These are phyloP conservation scores for Flaveria bidentis DNA, from an alignment of 129 eudicot genomes.

Conservation along the genomic window DNA sequence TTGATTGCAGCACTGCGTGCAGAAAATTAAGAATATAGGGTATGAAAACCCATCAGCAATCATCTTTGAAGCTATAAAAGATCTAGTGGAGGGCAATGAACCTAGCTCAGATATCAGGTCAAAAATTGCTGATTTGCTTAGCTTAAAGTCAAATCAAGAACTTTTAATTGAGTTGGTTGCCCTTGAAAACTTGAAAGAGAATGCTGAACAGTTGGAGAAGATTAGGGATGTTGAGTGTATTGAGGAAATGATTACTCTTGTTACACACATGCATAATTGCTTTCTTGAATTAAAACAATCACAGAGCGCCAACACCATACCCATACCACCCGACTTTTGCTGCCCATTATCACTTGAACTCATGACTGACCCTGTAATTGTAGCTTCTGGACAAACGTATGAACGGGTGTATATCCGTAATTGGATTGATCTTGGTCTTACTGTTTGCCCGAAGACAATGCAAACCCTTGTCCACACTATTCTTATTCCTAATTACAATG, in stretches of 20 bases:
- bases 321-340: conserved; percentile 91
- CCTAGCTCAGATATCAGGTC: conserved; percentile 66
- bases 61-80: conserved; percentile 61
- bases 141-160: conserved; percentile 84
- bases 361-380: conserved; percentile 99
- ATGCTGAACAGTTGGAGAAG: conserved; percentile 94
- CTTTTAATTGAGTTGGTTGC: conserved; percentile 92
- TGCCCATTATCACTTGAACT: conserved; percentile 96
- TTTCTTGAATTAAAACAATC: conserved; percentile 73
- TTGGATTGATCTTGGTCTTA: conserved; percentile 94
- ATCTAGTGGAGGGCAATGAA: conserved; percentile 68
- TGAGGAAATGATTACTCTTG: conserved; percentile 72
- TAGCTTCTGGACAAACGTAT: conserved; percentile 95
- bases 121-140: conserved; percentile 65
- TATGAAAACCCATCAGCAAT: conserved; percentile 54
- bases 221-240: conserved; percentile 69
- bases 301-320: conserved; percentile 57
- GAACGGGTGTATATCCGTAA: conserved; percentile 81
- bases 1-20: conserved; percentile 61
- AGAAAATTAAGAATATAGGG: conserved; percentile 60
- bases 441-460: conserved; percentile 93
- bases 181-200: conserved; percentile 90
- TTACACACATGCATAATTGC: conserved; percentile 81
- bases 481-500: conserved; percentile 96
- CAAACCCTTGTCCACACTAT: conserved; percentile 78